These are phyloP conservation scores for Podaxis carcinomalis DNA, from an alignment of 768 basidiomycete genomes.

Conservation along the genomic window DNA sequence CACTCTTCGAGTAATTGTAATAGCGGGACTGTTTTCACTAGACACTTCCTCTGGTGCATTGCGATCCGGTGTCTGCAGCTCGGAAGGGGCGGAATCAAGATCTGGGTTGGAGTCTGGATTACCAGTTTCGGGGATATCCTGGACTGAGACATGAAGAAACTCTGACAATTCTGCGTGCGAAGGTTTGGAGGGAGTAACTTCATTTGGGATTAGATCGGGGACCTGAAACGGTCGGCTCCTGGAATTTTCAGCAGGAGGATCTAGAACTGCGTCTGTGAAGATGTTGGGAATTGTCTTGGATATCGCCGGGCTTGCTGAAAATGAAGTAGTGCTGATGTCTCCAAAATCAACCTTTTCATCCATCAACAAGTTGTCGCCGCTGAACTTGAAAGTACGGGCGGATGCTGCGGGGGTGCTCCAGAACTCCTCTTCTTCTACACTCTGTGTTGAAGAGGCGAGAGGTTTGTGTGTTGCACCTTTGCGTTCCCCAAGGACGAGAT, in stretches of 20 bases:
- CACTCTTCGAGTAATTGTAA: conserved; percentile 56
- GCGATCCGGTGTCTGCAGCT: conserved; percentile 11
- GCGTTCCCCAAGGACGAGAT: conserved; percentile 6
- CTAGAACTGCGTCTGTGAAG: background rate
- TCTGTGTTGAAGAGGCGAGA: conserved; percentile 27
- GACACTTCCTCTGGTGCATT: conserved; percentile 17
- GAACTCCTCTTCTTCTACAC: conserved; percentile 44
- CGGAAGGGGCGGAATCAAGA: background rate
- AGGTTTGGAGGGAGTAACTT: background rate
- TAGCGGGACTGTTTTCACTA: conserved; percentile 23
- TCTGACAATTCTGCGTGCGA: background rate
- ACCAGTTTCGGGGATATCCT: background rate
- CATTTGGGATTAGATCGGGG: background rate
- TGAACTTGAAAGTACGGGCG: conserved; percentile 58
- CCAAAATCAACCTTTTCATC: conserved; percentile 61
- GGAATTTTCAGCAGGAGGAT: background rate
- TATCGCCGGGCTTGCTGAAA: conserved; percentile 18
- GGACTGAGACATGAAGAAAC: background rate
- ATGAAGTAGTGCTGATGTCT: conserved; percentile 46
- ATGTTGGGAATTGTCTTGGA: background rate
- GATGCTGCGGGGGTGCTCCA: conserved; percentile 57
- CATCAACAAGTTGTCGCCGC: conserved; percentile 50
- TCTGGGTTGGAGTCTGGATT: background rate
- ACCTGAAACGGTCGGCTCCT: background rate
- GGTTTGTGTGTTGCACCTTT: conserved; percentile 1